Percentiles rank a stretch among this genome's conserved stretches.
Conservation (phyloP, 2,329 filamentous ascomycete genomes). For the Arthrobotrys sphaeroides region DNA sequence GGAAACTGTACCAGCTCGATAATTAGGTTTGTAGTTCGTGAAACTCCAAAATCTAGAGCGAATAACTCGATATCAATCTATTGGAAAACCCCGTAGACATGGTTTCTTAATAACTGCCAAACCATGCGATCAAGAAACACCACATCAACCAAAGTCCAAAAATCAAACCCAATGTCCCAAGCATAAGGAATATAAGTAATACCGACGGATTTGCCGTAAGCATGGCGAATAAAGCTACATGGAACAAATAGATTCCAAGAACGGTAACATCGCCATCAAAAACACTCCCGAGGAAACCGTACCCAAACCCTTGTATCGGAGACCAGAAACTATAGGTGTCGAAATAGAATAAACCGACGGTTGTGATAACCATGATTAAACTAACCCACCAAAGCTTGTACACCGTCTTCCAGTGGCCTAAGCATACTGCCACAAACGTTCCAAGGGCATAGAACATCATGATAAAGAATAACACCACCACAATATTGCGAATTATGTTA, state of each 20-base stretch:
- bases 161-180: background rate
- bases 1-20: too few species aligned
- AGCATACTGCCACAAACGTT: conserved; percentile 7
- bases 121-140: conserved; percentile 7
- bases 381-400: conserved; percentile 17
- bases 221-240: background rate
- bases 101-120: background rate
- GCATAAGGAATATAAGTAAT: background rate
- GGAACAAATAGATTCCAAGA: conserved; percentile 10
- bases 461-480: conserved; percentile 4
- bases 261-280: background rate
- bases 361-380: background rate
- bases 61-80: too few species aligned
- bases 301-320: background rate
- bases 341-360: conserved; percentile 3
- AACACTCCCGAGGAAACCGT: background rate
- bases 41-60: too few species aligned
- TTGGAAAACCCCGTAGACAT: too few species aligned
- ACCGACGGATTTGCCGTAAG: background rate
- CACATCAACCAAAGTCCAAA: conserved; percentile 8
- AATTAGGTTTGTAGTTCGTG: too few species aligned
- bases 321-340: conserved; percentile 10
- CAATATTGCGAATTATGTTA: conserved; percentile 8
- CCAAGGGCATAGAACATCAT: conserved; percentile 14
- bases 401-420: conserved; percentile 12